phyloP scores from a whole-genome alignment of 164 flowering plant genomes.

The Sedum album region DNA sequence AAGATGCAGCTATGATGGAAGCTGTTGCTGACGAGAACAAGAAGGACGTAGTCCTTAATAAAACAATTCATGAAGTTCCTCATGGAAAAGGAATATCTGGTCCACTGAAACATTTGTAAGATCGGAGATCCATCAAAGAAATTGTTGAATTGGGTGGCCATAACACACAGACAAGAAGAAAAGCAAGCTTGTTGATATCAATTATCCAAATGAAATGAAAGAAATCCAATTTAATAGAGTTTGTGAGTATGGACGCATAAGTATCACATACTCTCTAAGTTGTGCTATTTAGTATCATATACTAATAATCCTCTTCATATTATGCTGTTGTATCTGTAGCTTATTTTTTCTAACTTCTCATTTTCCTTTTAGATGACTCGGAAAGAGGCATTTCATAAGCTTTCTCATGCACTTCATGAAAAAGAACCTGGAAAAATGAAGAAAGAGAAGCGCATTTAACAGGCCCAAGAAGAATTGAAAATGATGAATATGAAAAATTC shows the following conservation, averaged over 20 bases:
- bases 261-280: too few species aligned
- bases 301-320: too few species aligned
- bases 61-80: slow-evolving; percentile 62
- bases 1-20: slow-evolving; percentile 15
- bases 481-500: slow-evolving; percentile 91
- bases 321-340: too few species aligned
- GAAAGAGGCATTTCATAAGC: slow-evolving; percentile 76
- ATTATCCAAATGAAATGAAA: slow-evolving; percentile 47
- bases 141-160: slow-evolving; percentile 91
- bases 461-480: slow-evolving; percentile 76
- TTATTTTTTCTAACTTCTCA: too few species aligned
- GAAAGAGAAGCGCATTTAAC: slow-evolving; percentile 84
- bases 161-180: slow-evolving; percentile 98
- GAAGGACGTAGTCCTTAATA: slow-evolving; percentile 50
- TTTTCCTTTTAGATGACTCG: slow-evolving; percentile 73
- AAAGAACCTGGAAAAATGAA: slow-evolving; percentile 97
- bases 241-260: slow-evolving; percentile 88
- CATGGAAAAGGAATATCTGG: slow-evolving; percentile 89
- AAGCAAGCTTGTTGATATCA: slow-evolving; percentile 85
- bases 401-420: slow-evolving; percentile 94
- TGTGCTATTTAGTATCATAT: too few species aligned
- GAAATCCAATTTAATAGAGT: slow-evolving; percentile 75
- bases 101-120: slow-evolving; percentile 70
- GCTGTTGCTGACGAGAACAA: slow-evolving; percentile 33
- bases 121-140: slow-evolving; percentile 86